Conservation (phyloP, 352 stramenopile genomes). For the Plasmopara muralis region DNA sequence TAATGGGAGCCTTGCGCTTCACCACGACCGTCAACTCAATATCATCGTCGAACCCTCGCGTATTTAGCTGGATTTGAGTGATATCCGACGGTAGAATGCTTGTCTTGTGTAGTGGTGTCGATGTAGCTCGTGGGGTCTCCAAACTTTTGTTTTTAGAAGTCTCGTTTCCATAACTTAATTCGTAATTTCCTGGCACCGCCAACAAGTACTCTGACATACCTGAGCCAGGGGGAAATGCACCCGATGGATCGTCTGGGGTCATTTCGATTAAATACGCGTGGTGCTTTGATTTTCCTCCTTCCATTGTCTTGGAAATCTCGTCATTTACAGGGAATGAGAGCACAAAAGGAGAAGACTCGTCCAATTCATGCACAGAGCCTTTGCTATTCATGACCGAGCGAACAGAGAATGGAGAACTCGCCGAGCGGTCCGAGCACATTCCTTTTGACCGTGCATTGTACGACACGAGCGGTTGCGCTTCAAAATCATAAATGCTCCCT, state of each 20-base stretch:
- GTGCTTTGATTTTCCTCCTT: conserved; percentile 42
- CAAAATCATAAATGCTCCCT: conserved; percentile 21
- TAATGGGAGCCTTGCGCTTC: conserved; percentile 53
- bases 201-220: conserved; percentile 59
- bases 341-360: conserved; percentile 44
- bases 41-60: conserved; percentile 54
- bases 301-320: conserved; percentile 47
- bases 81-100: conserved; percentile 64
- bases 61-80: conserved; percentile 65
- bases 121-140: conserved; percentile 21
- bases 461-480: conserved; percentile 42
- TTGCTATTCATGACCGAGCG: conserved; percentile 36
- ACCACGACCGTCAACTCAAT: conserved; percentile 70
- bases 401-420: conserved; percentile 37
- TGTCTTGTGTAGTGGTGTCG: conserved; percentile 30
- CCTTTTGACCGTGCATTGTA: conserved; percentile 32
- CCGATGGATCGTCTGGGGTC: conserved; percentile 40
- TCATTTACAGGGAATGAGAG: conserved; percentile 72
- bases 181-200: conserved; percentile 48
- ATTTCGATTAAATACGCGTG: conserved; percentile 80
- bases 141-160: conserved; percentile 13
- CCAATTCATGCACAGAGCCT: conserved; percentile 24
- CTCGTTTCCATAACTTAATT: conserved; percentile 30
- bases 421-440: conserved; percentile 38
- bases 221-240: conserved; percentile 25